phyloP scores from a whole-genome alignment of 1,284 basidiomycete species.

The Ustilago xerochloae region DNA sequence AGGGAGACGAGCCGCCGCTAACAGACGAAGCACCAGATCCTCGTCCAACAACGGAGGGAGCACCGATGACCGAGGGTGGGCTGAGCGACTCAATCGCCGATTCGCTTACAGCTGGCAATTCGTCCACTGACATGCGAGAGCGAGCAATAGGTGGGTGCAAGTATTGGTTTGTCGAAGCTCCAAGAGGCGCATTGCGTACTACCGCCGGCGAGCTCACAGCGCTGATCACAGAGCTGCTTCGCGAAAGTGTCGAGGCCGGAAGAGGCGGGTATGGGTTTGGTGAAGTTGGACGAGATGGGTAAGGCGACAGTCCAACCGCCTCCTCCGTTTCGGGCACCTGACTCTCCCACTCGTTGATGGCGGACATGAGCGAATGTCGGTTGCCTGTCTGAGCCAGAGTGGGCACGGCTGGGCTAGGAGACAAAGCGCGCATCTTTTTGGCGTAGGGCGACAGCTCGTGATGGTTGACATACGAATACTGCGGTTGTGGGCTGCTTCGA shows the following conservation, averaged over 20 bases:
- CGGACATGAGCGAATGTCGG: constrained; percentile 55
- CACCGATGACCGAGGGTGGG: constrained; percentile 10
- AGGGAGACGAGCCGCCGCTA: constrained; percentile 34
- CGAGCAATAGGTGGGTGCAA: constrained; percentile 50
- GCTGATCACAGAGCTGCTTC: constrained; percentile 50
- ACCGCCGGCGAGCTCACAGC: constrained; percentile 46
- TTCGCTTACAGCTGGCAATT: constrained; percentile 14
- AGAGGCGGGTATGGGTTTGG: constrained; percentile 41
- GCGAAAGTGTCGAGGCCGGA: constrained; percentile 49
- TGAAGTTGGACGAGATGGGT: constrained; percentile 35
- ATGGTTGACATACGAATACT: constrained; percentile 47
- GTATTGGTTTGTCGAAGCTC: constrained; percentile 60
- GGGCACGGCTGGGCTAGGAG: constrained; percentile 37
- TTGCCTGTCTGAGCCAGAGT: constrained; percentile 31
- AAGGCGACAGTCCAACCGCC: constrained; percentile 13
- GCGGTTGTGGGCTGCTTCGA: constrained; percentile 40
- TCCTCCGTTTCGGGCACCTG: constrained; percentile 33
- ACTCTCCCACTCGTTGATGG: constrained; percentile 65
- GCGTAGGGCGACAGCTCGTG: constrained; percentile 51
- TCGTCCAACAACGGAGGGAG: constrained; percentile 1
- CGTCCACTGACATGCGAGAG: constrained; percentile 40
- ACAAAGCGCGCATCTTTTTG: constrained; percentile 53
- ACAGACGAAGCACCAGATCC: constrained; percentile 23
- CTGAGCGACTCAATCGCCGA: constrained; percentile 26
- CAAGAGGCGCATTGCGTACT: constrained; percentile 60